Evolutionary conservation across 768 basidiomycete genomes (phyloP).

Genomic region (Termitomyces sp.): DNA sequence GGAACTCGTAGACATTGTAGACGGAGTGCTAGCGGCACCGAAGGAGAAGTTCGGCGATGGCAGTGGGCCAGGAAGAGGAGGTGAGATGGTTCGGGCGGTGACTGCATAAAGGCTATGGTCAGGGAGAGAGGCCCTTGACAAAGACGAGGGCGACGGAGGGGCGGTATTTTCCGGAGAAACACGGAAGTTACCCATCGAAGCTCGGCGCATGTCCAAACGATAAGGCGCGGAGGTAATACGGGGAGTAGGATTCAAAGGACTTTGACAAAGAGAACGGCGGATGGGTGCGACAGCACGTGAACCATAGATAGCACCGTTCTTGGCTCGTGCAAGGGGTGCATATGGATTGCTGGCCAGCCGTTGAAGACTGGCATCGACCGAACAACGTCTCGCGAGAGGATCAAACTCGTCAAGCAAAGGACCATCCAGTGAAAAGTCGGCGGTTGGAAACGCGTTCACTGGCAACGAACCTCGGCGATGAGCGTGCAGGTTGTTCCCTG

Average conservation of each 20-base stretch:
- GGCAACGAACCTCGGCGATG: constrained; percentile 56
- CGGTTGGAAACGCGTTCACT: constrained; percentile 30
- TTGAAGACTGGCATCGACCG: constrained; percentile 42
- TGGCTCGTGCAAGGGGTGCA: constrained; percentile 44
- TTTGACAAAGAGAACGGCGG: constrained; percentile 23
- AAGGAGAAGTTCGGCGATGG: constrained; percentile 61
- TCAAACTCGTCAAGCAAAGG: constrained; percentile 37
- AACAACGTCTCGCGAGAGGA: constrained; percentile 35
- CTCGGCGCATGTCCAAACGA: constrained; percentile 32
- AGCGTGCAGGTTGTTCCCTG: constrained; percentile 19
- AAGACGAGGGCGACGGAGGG: constrained; percentile 38
- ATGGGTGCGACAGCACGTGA: constrained; percentile 29
- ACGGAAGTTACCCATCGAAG: constrained; percentile 35
- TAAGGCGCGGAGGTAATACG: constrained; percentile 27
- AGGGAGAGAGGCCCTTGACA: constrained; percentile 41
- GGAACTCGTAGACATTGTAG: constrained; percentile 44
- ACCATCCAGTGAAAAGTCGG: constrained; percentile 24
- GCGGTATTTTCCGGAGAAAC: constrained; percentile 26
- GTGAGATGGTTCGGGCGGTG: constrained; percentile 37
- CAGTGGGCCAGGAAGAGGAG: constrained; percentile 50
- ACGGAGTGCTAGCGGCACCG: constrained; percentile 48
- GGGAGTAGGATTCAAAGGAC: constrained; percentile 24
- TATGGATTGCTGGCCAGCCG: constrained; percentile 46
- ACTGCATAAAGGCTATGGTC: constrained; percentile 46
- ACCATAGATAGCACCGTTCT: constrained; percentile 41